These are phyloP conservation scores for Carallia brachiata DNA, from an alignment of 345 rosid species.

Conservation along the genomic window DNA sequence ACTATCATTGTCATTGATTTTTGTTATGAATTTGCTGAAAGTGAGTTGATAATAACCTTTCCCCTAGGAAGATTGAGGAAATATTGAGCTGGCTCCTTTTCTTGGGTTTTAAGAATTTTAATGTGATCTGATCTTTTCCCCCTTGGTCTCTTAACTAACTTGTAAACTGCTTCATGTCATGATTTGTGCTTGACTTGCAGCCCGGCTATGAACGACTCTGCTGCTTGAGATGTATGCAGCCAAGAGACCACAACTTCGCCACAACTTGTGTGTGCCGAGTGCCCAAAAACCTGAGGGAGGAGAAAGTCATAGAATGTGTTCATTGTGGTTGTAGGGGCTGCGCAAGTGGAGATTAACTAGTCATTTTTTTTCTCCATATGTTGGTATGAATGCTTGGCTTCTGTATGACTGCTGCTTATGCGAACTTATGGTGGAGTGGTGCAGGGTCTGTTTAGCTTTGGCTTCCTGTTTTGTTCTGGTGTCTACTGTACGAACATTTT, in stretches of 20 bases:
- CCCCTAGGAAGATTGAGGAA: background rate
- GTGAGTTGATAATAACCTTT: background rate
- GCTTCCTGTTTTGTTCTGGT: no score
- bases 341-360: slow-evolving; percentile 62
- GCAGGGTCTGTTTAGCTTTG: no score
- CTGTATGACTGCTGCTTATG: background rate
- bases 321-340: slow-evolving; percentile 87
- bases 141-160: background rate
- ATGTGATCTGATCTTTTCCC: background rate
- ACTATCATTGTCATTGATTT: background rate
- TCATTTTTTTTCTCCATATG: background rate
- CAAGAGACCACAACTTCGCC: slow-evolving; percentile 79
- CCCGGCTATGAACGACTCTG: slow-evolving; percentile 80
- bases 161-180: background rate
- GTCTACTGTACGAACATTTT: no score
- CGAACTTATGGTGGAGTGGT: no score
- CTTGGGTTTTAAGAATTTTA: background rate
- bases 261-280: slow-evolving; percentile 83
- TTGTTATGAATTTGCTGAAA: background rate
- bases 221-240: slow-evolving; percentile 84
- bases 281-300: slow-evolving; percentile 75
- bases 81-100: background rate
- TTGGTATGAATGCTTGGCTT: background rate
- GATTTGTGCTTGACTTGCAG: slow-evolving; percentile 37
- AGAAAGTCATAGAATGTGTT: slow-evolving; percentile 76